These are phyloP conservation scores for Thecaphora thlaspeos DNA, from an alignment of 1,284 basidiomycete species.

Conservation along the genomic window DNA sequence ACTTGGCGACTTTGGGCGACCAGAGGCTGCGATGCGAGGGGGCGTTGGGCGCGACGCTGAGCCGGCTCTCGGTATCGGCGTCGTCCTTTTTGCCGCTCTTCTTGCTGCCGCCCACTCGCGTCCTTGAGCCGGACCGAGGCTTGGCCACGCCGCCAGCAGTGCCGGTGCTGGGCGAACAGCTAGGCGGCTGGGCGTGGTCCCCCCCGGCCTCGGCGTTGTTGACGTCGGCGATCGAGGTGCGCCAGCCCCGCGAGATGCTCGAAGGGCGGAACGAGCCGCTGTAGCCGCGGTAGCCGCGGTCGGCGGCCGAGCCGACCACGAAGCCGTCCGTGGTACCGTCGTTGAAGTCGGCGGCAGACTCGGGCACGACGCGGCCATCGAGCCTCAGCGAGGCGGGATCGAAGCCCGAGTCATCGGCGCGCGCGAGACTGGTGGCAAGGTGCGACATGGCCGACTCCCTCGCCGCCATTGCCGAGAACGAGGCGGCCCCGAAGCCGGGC, in stretches of 20 bases:
- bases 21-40: conserved; percentile 49
- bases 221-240: neutral
- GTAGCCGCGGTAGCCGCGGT: conserved; percentile 1
- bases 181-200: neutral
- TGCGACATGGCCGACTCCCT: conserved; percentile 31
- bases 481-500: conserved; percentile 37
- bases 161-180: no score
- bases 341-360: conserved; percentile 5
- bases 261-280: no score
- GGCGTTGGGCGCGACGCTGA: conserved; percentile 46
- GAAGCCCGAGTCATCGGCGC: conserved; percentile 26
- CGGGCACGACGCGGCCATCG: conserved; percentile 35
- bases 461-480: conserved; percentile 38
- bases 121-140: neutral
- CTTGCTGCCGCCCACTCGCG: conserved; percentile 3
- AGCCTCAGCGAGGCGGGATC: conserved; percentile 46
- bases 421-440: conserved; percentile 24
- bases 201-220: neutral
- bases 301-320: conserved; percentile 10
- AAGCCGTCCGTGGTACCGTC: conserved; percentile 21
- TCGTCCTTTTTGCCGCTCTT: conserved; percentile 32
- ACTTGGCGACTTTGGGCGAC: conserved; percentile 27
- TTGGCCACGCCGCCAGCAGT: neutral
- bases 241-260: no score
- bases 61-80: conserved; percentile 27